Evolutionary conservation across 768 basidiomycete species (phyloP).

Genomic region (Pholiota microspora): DNA sequence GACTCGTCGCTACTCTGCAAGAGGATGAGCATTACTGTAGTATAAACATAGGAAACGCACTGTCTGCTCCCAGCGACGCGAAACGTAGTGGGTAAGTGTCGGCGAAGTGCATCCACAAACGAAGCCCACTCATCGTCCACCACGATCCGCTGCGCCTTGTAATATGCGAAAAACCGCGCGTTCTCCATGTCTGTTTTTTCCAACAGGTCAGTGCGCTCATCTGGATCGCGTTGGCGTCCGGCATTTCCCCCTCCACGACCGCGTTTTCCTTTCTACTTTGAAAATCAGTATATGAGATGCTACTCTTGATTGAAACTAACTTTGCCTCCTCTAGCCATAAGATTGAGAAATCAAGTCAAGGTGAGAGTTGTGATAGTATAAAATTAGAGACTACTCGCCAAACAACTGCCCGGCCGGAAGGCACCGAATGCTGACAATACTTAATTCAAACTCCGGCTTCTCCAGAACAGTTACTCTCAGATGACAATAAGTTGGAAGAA

Average conservation of each 20-base stretch:
- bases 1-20: slow-evolving; percentile 59
- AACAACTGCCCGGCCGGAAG: no score
- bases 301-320: not conserved
- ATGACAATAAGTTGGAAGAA: no score
- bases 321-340: slow-evolving; percentile 4
- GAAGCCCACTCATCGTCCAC: slow-evolving; percentile 75
- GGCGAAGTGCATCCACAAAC: slow-evolving; percentile 63
- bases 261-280: slow-evolving; percentile 6
- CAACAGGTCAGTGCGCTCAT: slow-evolving; percentile 47
- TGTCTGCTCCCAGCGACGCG: slow-evolving; percentile 85
- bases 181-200: slow-evolving; percentile 69
- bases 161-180: slow-evolving; percentile 64
- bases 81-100: slow-evolving; percentile 90
- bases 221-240: slow-evolving; percentile 7
- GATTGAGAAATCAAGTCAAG: no score
- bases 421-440: no score
- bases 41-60: slow-evolving; percentile 39
- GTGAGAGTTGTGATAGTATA: no score
- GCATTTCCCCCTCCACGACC: slow-evolving; percentile 4
- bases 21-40: slow-evolving; percentile 7
- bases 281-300: not conserved
- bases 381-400: no score
- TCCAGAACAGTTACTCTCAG: no score
- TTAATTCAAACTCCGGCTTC: no score
- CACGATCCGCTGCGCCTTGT: slow-evolving; percentile 74